Conservation (phyloP, 805 yeast species). For the Saccharomycodes ludwigii region DNA sequence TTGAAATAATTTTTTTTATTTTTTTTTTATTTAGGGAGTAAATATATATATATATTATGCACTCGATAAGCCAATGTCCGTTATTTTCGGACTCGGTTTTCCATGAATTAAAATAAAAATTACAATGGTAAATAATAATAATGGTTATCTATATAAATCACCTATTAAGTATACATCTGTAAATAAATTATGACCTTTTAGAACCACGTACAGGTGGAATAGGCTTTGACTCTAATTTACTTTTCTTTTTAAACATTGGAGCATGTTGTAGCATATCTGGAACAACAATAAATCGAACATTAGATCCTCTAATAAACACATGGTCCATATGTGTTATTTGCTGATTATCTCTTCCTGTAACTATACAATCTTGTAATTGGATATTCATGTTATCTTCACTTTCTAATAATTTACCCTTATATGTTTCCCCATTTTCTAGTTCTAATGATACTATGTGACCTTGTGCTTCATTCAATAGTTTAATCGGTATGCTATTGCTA, state of each 20-base stretch:
- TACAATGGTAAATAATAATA: too few relatives aligned
- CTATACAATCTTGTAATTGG: slow-evolving; percentile 68
- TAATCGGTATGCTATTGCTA: slow-evolving; percentile 63
- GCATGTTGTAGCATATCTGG: slow-evolving; percentile 86
- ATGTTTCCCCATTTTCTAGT: slow-evolving; percentile 72
- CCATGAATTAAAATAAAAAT: too few relatives aligned
- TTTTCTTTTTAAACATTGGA: slow-evolving; percentile 56
- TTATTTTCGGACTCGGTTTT: too few relatives aligned
- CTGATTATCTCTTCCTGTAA: slow-evolving; percentile 61
- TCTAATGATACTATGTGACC: slow-evolving; percentile 83
- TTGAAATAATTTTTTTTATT: too few relatives aligned
- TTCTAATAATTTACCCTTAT: slow-evolving; percentile 76
- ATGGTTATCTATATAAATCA: too few relatives aligned
- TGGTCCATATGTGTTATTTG: slow-evolving; percentile 64
- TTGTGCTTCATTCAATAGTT: slow-evolving; percentile 76
- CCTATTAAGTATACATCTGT: too few relatives aligned
- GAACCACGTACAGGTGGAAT: slow-evolving; percentile 64
- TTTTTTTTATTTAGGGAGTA: too few relatives aligned
- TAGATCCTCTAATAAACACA: slow-evolving; percentile 86
- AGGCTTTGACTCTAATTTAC: slow-evolving; percentile 42
- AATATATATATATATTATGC: too few relatives aligned
- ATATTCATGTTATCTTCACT: slow-evolving; percentile 94
- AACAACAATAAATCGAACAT: slow-evolving; percentile 67
- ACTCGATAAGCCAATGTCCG: too few relatives aligned
- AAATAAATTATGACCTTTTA: slow-evolving; percentile 20